A percentile compares a stretch with the other conserved stretches of the same genome.
Evolutionary conservation across 495 filamentous ascomycete genomes (phyloP).

Genomic region (Hyphodiscus hymeniophilus): DNA sequence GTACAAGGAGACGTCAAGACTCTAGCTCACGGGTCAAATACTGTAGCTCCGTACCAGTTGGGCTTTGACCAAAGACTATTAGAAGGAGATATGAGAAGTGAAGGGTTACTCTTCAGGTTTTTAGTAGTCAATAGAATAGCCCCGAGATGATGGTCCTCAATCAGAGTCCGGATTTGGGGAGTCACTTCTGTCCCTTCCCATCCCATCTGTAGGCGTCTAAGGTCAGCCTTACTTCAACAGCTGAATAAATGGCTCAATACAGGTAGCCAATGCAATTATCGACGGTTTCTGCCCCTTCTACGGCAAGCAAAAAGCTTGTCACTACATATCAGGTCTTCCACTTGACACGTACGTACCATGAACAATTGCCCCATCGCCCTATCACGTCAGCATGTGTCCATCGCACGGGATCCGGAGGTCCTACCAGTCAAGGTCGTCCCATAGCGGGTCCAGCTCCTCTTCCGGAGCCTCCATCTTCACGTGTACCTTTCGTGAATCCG

Average conservation of each 20-base stretch:
- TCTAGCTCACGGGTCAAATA: too few relatives aligned
- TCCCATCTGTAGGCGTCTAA: slow-evolving; percentile 49
- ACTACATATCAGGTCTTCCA: too few relatives aligned
- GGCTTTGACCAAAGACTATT: too few relatives aligned
- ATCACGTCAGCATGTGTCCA: slow-evolving; percentile 21
- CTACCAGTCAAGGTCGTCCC: slow-evolving; percentile 60
- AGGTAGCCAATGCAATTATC: too few relatives aligned
- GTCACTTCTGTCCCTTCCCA: slow-evolving; percentile 87
- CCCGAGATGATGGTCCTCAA: slow-evolving; percentile 76
- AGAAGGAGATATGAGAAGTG: slow-evolving; percentile 6
- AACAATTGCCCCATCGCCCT: slow-evolving; percentile 80
- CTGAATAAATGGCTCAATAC: too few relatives aligned
- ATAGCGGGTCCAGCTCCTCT: slow-evolving; percentile 54
- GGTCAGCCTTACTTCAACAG: slow-evolving; percentile 6
- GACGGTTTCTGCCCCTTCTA: not conserved
- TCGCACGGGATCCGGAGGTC: slow-evolving; percentile 10
- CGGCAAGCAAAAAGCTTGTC: not conserved
- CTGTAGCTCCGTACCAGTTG: too few relatives aligned
- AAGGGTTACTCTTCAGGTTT: slow-evolving; percentile 71
- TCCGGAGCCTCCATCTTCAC: slow-evolving; percentile 19
- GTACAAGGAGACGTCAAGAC: not conserved
- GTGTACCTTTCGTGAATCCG: not conserved
- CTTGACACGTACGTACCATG: not conserved
- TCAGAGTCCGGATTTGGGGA: slow-evolving; percentile 74
- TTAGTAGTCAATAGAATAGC: slow-evolving; percentile 82